phyloP scores from a whole-genome alignment of 176 grass and related monocot genomes.

The Carex cristatella region DNA sequence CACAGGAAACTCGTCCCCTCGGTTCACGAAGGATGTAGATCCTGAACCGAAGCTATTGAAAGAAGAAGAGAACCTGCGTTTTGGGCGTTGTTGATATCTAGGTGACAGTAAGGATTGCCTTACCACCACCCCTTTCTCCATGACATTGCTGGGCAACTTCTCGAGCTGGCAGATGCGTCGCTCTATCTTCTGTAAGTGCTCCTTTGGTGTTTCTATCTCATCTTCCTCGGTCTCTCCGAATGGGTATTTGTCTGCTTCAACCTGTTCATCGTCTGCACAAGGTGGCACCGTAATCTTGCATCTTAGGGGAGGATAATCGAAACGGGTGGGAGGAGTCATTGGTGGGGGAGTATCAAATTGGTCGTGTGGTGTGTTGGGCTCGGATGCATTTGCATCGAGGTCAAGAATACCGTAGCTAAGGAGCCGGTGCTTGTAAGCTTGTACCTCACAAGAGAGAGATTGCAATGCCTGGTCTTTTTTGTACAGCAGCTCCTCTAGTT shows the following conservation, averaged over 20 bases:
- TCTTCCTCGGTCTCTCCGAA: neutral
- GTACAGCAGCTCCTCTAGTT: conserved; percentile 68
- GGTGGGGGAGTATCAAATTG: neutral
- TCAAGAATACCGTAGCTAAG: conserved; percentile 34
- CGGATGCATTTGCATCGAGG: conserved; percentile 2
- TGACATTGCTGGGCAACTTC: conserved; percentile 23
- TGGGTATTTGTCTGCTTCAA: conserved; percentile 17
- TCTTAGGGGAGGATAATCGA: conserved; percentile 29
- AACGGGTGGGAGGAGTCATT: neutral
- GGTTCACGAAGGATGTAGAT: conserved; percentile 3
- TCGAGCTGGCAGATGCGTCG: conserved; percentile 29
- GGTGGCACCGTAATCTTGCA: conserved; percentile 15
- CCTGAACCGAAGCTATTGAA: conserved; percentile 19
- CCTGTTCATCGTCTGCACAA: neutral
- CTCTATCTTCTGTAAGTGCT: conserved; percentile 35
- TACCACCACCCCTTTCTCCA: conserved; percentile 31
- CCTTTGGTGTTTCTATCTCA: conserved; percentile 14
- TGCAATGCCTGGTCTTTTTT: conserved; percentile 73
- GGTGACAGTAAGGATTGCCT: conserved; percentile 11
- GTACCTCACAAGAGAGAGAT: conserved; percentile 59
- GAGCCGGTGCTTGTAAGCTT: conserved; percentile 40
- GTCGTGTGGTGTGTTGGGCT: conserved; percentile 24
- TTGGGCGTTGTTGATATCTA: neutral
- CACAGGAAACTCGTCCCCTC: conserved; percentile 25
- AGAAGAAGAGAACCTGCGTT: conserved; percentile 24